Evolutionary conservation across 2,329 filamentous ascomycete species (phyloP).

Genomic region (Pleoardoris graminearum): DNA sequence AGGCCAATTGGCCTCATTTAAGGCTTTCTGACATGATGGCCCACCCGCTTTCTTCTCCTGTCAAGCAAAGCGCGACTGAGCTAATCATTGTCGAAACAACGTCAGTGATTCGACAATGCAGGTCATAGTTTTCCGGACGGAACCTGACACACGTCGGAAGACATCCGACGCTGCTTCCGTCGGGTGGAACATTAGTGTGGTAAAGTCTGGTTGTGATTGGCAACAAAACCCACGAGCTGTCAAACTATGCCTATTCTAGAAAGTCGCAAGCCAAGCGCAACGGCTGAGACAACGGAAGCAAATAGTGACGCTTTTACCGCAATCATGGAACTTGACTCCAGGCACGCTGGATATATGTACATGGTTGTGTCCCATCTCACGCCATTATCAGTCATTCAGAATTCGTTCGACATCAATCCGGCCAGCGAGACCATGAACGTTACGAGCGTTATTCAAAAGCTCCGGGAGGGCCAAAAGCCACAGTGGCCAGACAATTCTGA

Average conservation of each 20-base stretch:
- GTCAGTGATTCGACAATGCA: background rate
- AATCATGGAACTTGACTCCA: conserved; percentile 12
- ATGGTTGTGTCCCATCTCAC: conserved; percentile 1
- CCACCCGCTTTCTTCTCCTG: background rate
- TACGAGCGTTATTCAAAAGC: conserved; percentile 26
- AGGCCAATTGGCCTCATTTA: background rate
- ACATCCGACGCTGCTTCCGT: background rate
- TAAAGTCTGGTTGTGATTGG: background rate
- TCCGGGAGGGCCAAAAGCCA: conserved; percentile 36
- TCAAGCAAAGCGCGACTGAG: no score
- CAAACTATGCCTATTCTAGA: background rate
- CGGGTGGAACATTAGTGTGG: background rate
- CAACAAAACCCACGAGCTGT: background rate
- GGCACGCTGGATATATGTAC: background rate
- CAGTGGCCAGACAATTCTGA: conserved; percentile 29
- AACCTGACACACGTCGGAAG: background rate
- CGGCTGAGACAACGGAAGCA: background rate
- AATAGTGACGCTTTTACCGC: background rate
- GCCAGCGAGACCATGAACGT: conserved; percentile 26
- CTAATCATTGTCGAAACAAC: background rate
- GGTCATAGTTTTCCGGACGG: background rate
- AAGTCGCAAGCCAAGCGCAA: background rate
- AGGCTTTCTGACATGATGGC: background rate
- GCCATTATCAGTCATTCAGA: background rate
- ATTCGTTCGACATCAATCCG: background rate